A percentile compares a stretch with the other conserved stretches of the same genome.
These are phyloP conservation scores for Castanea crenata DNA, from an alignment of 306 rosid species.

Conservation along the genomic window DNA sequence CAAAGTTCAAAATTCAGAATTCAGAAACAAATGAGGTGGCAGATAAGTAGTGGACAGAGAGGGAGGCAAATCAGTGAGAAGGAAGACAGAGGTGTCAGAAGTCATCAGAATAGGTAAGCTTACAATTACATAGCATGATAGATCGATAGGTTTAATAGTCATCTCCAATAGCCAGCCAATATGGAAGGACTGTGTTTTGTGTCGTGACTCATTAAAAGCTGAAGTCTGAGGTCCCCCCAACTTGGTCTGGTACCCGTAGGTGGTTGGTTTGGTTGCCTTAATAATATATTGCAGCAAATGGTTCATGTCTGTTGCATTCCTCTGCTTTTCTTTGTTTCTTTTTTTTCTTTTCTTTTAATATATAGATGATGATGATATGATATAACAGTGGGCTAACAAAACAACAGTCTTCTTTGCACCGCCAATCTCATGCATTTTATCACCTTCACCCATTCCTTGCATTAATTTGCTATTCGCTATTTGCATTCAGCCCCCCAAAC, in stretches of 20 bases:
- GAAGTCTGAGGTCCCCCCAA: constrained; percentile 16
- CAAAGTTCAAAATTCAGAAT: constrained; percentile 2
- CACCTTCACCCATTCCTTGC: constrained; percentile 32
- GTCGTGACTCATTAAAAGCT: constrained; percentile 30
- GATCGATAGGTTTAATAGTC: constrained; percentile 26
- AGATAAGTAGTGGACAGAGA: constrained; percentile 16
- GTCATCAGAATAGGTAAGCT: constrained; percentile 24
- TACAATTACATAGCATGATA: background rate
- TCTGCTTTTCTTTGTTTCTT: background rate
- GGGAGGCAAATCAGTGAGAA: background rate
- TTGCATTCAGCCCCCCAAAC: constrained; percentile 29
- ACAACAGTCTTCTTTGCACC: constrained; percentile 35
- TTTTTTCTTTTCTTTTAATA: constrained; percentile 2
- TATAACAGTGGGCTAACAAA: constrained; percentile 40
- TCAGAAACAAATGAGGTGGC: background rate
- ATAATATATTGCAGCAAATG: constrained; percentile 12
- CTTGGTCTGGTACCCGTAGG: constrained; percentile 14
- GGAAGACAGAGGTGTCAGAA: constrained; percentile 27
- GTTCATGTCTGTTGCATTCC: constrained; percentile 15
- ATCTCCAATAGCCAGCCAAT: constrained; percentile 29
- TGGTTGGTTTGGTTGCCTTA: constrained; percentile 2
- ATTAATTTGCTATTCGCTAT: no score
- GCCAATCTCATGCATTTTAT: constrained; percentile 34
- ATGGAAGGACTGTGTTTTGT: constrained; percentile 25
- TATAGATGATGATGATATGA: no score